A percentile compares a stretch with the other conserved stretches of the same genome.
Conservation (phyloP, 2,329 filamentous ascomycete species). For the Rhinocladiella mackenziei region DNA sequence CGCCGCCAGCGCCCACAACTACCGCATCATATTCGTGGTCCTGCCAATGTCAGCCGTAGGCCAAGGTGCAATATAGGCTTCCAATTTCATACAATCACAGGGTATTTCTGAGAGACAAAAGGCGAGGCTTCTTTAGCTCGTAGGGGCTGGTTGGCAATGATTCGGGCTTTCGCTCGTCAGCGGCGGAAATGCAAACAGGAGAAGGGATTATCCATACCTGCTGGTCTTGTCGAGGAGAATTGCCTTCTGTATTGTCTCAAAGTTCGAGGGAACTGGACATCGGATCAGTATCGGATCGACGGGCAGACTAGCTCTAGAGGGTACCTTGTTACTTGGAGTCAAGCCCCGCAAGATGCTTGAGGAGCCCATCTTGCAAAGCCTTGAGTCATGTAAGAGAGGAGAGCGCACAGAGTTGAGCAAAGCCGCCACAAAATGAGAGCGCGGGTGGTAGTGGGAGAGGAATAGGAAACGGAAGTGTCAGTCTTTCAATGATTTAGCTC, state of each 20-base stretch:
- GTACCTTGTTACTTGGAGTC: slow-evolving; percentile 47
- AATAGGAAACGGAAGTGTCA: background rate
- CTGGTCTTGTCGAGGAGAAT: slow-evolving; percentile 83
- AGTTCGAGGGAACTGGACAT: slow-evolving; percentile 58
- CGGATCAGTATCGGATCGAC: slow-evolving; percentile 23
- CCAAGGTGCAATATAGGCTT: background rate
- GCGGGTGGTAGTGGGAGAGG: slow-evolving; percentile 1
- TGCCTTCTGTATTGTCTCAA: slow-evolving; percentile 64
- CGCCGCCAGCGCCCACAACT: slow-evolving; percentile 66
- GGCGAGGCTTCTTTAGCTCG: slow-evolving; percentile 90
- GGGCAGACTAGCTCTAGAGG: slow-evolving; percentile 24
- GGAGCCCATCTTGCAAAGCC: slow-evolving; percentile 45
- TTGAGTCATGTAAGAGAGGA: slow-evolving; percentile 11
- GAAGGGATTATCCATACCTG: slow-evolving; percentile 55
- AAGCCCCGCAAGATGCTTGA: slow-evolving; percentile 47
- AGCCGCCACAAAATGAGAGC: slow-evolving; percentile 1
- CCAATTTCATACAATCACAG: slow-evolving; percentile 69
- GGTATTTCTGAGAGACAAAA: slow-evolving; percentile 84
- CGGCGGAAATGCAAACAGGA: slow-evolving; percentile 1
- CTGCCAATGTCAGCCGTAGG: slow-evolving; percentile 2
- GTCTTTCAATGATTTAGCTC: slow-evolving; percentile 11
- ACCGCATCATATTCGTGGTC: slow-evolving; percentile 95
- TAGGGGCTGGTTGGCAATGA: slow-evolving; percentile 79
- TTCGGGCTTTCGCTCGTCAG: slow-evolving; percentile 57
- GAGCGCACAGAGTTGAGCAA: slow-evolving; percentile 4